Percentiles rank a stretch among this genome's conserved stretches.
phyloP scores from a whole-genome alignment of 2,329 filamentous ascomycete genomes.

The Emmonsiellopsis sp. region DNA sequence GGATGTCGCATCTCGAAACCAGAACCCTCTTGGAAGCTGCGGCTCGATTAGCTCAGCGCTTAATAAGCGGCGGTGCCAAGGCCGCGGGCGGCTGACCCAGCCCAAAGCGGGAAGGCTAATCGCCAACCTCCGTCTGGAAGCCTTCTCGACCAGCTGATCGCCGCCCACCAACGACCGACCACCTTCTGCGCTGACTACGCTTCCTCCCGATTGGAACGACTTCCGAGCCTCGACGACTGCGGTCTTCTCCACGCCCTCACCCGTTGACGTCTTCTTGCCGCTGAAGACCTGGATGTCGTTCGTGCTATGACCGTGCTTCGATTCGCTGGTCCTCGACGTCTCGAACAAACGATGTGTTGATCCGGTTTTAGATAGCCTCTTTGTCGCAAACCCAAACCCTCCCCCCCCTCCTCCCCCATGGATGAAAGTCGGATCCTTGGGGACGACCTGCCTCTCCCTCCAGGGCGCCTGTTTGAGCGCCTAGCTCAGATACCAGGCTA shows the following conservation, averaged over 20 bases:
- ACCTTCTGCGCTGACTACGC: neutral
- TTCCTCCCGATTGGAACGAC: neutral
- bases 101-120: too few relatives aligned
- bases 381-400: neutral
- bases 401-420: conserved; percentile 9
- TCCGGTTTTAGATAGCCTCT: neutral
- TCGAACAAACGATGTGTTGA: neutral
- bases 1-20: too few relatives aligned
- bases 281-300: neutral
- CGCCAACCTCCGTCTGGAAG: too few relatives aligned
- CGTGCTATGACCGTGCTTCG: neutral
- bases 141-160: neutral
- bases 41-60: too few relatives aligned
- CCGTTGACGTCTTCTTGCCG: neutral
- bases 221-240: neutral
- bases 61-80: too few relatives aligned
- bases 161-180: neutral
- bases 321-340: neutral
- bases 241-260: neutral
- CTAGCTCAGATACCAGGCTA: conserved; percentile 65
- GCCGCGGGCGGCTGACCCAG: too few relatives aligned
- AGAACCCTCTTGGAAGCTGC: too few relatives aligned
- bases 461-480: conserved; percentile 61
- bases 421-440: conserved; percentile 27
- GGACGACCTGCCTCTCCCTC: conserved; percentile 45